Evolutionary conservation across 306 rosid genomes (phyloP).

Genomic region (Acacia confusa): DNA sequence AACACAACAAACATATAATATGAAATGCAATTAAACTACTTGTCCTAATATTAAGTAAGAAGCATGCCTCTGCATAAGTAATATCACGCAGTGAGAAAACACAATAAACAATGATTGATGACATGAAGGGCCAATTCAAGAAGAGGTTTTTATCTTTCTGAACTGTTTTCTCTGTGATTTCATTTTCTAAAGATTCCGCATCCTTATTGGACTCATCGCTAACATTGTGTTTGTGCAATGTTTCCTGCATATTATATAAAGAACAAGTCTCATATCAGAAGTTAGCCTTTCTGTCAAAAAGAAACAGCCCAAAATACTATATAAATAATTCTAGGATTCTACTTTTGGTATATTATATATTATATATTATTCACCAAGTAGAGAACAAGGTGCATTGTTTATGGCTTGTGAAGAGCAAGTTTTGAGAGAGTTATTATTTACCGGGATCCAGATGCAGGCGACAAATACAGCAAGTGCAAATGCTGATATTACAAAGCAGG

Average conservation of each 20-base stretch:
- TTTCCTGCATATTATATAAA: conserved; percentile 57
- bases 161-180: conserved; percentile 27
- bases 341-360: too few species aligned
- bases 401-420: not conserved
- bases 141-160: conserved; percentile 54
- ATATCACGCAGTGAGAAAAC: conserved; percentile 73
- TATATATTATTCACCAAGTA: not conserved
- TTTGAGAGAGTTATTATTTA: conserved; percentile 7
- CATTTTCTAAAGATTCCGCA: conserved; percentile 56
- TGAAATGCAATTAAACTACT: not conserved
- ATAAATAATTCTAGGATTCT: not conserved
- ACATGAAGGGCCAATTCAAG: conserved; percentile 84
- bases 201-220: conserved; percentile 28
- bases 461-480: conserved; percentile 24
- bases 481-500: conserved; percentile 43
- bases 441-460: conserved; percentile 52
- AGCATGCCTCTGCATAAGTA: conserved; percentile 77
- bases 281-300: not conserved
- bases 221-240: conserved; percentile 61
- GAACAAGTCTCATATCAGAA: not conserved
- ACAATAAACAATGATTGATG: conserved; percentile 64
- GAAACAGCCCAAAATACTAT: not conserved
- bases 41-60: conserved; percentile 8
- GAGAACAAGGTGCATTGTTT: not conserved
- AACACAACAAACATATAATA: not conserved